Base-by-base conservation (phyloP, 768 basidiomycete genomes). In the Pleurotus ostreatus region DNA sequence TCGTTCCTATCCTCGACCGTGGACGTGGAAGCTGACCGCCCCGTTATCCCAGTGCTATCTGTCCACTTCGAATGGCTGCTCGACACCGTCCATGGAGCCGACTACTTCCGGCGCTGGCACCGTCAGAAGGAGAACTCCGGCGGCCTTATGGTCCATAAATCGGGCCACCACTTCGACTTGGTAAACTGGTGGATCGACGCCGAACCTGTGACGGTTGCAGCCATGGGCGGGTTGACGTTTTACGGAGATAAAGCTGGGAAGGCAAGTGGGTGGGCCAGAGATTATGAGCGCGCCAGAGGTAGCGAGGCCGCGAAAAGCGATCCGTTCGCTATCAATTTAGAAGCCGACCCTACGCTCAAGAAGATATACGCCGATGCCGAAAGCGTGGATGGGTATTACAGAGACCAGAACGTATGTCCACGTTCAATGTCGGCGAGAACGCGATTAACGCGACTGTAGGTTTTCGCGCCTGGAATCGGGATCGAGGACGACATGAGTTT, bases 171-270 rank as follows among this genome's bases (percentile, higher is more conserved):
- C 65, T 80, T 79, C 60, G 79, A 80, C 59, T 72, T 80, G 5
- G 78, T 81, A 48, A 80, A 80, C 59, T 81, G 78, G 76, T 81
- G 78, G 80, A 71, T 81, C 57, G 71, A 77, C 39, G 70, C 77
- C 15, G 66, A 72, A 49, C 79, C 78, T 0, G 71, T 70, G 47
- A 69, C 68, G 3, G 79, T 80, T 16, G 78, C 76, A 40, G 78
- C 70, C 2, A 74, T 80, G 60, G 79, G 78, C 15, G 70, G 68
- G 30, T 67, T 79, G 3, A 73, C 72, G 1, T 80, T 81, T 64
- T 80, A 80, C 60, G 78, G 79, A 13, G 66, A 71, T 4, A 68
- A 73, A 57, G 74, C 72, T 40, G 79, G 79, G 1, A 73, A 72
- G 59, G 68, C 70, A 55, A 72, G 74, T 49, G 77, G 79, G 5